phyloP scores from a whole-genome alignment of 1,284 basidiomycete genomes.

The Irpex sp. region DNA sequence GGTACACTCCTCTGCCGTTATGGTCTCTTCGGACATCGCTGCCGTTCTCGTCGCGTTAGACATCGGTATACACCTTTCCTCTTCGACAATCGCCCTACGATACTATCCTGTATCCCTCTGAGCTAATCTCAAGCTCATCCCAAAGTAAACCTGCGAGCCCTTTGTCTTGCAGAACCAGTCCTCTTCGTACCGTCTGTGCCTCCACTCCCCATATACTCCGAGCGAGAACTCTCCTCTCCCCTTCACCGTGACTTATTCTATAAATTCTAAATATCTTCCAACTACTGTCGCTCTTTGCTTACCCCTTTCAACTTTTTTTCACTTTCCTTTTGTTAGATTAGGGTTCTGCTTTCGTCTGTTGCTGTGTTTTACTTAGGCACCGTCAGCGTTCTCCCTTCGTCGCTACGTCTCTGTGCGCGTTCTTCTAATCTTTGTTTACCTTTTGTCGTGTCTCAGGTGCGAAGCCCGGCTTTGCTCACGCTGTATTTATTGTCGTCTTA shows the following conservation, averaged over 20 bases:
- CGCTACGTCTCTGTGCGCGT: neutral
- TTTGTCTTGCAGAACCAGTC: neutral
- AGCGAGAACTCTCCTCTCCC: neutral
- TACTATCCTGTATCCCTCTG: neutral
- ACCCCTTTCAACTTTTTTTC: neutral
- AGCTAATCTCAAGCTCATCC: neutral
- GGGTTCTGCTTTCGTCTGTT: neutral
- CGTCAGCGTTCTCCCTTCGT: neutral
- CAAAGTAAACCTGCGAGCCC: neutral
- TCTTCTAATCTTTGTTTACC: neutral
- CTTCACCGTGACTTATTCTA: neutral
- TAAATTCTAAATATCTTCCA: neutral
- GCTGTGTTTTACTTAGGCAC: slow-evolving; percentile 1
- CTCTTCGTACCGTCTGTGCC: neutral
- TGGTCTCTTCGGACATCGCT: neutral
- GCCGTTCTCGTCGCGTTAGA: neutral
- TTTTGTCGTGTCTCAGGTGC: neutral
- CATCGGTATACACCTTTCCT: neutral
- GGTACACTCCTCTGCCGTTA: neutral
- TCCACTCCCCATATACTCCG: neutral
- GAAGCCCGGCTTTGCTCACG: neutral
- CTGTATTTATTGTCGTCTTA: slow-evolving; percentile 1
- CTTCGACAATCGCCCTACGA: neutral
- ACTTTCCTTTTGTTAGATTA: neutral
- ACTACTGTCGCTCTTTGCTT: neutral